phyloP scores from a whole-genome alignment of 345 rosid species.

The Microcos paniculata region DNA sequence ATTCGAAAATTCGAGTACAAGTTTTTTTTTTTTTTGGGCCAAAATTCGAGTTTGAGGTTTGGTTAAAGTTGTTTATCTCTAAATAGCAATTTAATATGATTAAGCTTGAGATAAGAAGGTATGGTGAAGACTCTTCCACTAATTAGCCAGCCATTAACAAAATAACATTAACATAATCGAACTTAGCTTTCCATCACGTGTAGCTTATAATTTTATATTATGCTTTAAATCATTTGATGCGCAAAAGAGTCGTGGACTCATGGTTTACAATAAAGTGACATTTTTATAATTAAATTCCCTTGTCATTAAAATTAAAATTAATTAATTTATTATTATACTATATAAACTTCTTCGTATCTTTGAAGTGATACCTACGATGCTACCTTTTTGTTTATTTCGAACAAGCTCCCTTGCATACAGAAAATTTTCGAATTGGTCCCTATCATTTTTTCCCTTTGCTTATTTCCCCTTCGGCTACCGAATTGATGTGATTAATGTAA shows the following conservation, averaged over 20 bases:
- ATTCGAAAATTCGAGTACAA: no score
- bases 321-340: no score
- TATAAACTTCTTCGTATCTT: no score
- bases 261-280: background rate
- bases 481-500: background rate
- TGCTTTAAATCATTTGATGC: background rate
- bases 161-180: background rate
- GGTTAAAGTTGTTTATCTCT: background rate
- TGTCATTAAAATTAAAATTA: no score
- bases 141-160: background rate
- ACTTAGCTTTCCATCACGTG: constrained; percentile 22
- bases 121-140: constrained; percentile 7
- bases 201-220: background rate
- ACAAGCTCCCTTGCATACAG: background rate
- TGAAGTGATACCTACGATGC: no score
- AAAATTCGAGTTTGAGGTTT: background rate
- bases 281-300: background rate
- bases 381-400: background rate
- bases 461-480: background rate
- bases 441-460: background rate
- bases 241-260: background rate
- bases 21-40: background rate
- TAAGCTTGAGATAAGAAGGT: constrained; percentile 2
- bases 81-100: background rate
- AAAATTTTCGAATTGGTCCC: background rate